Percentiles rank a stretch among this genome's conserved stretches.
Evolutionary conservation across 106 monocot species (phyloP).

Genomic region (Dioscorea alata): DNA sequence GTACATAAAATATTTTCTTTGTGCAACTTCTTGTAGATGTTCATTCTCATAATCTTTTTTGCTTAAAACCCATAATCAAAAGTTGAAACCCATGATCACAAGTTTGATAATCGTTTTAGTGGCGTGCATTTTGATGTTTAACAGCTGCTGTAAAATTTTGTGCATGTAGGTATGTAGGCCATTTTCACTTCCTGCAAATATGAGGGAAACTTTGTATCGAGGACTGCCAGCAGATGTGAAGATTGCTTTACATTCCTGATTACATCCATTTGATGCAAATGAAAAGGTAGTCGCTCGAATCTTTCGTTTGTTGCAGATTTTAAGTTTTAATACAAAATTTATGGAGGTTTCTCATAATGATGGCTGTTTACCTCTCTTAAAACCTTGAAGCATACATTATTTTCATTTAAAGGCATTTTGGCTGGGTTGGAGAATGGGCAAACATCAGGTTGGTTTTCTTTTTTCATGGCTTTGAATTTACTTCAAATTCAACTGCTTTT

Average conservation of each 20-base stretch:
- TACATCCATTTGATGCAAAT: conserved; percentile 52
- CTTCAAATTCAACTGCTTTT: no score
- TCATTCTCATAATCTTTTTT: no score
- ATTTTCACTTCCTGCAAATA: conserved; percentile 70
- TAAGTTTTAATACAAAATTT: no score
- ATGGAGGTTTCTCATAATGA: no score
- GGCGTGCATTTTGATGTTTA: neutral
- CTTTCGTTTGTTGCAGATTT: no score
- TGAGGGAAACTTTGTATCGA: conserved; percentile 85
- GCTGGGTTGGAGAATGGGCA: conserved; percentile 99
- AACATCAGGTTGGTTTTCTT: conserved; percentile 66
- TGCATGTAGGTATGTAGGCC: conserved; percentile 69
- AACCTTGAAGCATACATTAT: no score
- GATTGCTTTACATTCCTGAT: conserved; percentile 46
- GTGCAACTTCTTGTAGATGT: no score
- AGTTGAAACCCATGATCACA: no score
- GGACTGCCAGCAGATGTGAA: conserved; percentile 79
- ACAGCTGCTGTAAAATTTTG: neutral
- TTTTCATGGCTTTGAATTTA: no score
- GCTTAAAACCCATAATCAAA: no score
- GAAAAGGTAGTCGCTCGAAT: conserved; percentile 51
- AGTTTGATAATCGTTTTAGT: neutral
- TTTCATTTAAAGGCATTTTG: conserved; percentile 17
- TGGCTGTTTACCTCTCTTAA: no score
- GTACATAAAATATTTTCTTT: no score